These are phyloP conservation scores for Coniosporium tulheliwenetii DNA, from an alignment of 2,329 filamentous ascomycete species.

Conservation along the genomic window DNA sequence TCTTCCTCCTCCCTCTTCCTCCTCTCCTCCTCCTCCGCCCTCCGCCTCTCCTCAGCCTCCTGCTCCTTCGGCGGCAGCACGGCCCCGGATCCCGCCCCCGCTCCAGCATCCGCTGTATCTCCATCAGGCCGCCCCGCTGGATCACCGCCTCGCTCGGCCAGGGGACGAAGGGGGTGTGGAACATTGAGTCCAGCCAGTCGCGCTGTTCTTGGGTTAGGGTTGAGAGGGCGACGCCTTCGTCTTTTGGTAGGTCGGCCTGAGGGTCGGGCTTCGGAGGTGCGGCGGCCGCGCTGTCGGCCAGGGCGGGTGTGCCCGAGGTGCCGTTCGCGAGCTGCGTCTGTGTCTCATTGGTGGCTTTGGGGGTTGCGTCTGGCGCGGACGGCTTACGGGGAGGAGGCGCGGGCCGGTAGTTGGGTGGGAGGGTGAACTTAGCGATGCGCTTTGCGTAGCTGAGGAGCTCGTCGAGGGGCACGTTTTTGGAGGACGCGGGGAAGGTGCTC, in stretches of 20 bases:
- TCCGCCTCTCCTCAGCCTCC: constrained; percentile 15
- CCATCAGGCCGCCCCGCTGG: constrained; percentile 48
- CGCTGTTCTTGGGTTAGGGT: constrained; percentile 19
- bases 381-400: constrained; percentile 9
- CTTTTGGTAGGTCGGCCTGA: not conserved
- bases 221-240: constrained; percentile 2
- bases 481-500: constrained; percentile 30
- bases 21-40: constrained; percentile 17
- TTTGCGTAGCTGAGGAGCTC: constrained; percentile 66
- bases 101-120: constrained; percentile 43
- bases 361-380: constrained; percentile 2
- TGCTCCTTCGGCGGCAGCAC: constrained; percentile 27
- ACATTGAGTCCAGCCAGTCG: constrained; percentile 35
- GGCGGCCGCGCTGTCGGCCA: constrained; percentile 12
- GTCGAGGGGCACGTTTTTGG: constrained; percentile 43
- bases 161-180: constrained; percentile 48
- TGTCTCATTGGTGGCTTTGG: constrained; percentile 2
- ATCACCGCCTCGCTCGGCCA: constrained; percentile 64
- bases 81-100: constrained; percentile 43
- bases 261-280: constrained; percentile 10
- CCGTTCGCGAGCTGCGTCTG: constrained; percentile 3
- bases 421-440: constrained; percentile 64
- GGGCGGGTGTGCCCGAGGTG: constrained; percentile 5
- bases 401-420: constrained; percentile 43
- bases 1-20: constrained; percentile 4